phyloP scores from a whole-genome alignment of 108 stramenopile species.

The Mayamaea pseudoterrestris region DNA sequence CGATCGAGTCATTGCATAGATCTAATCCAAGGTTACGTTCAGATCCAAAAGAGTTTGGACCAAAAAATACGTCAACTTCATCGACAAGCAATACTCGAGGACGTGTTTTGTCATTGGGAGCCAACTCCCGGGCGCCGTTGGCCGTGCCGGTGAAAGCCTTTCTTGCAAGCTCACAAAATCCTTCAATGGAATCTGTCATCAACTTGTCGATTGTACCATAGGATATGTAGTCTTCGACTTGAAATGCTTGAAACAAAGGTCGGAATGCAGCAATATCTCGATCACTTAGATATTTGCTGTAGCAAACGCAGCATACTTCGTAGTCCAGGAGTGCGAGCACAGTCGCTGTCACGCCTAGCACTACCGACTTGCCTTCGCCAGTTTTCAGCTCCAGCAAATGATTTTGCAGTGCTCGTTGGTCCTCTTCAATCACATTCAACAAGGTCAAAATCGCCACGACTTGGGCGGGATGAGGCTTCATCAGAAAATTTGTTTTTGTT shows the following conservation, averaged over 20 bases:
- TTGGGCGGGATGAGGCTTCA: slow-evolving; percentile 9
- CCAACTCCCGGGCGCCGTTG: background rate
- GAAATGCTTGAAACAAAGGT: background rate
- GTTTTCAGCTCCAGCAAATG: slow-evolving; percentile 2
- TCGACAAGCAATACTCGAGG: slow-evolving; percentile 7
- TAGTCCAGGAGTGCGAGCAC: slow-evolving; percentile 2
- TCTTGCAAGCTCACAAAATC: background rate
- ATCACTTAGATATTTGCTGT: slow-evolving; percentile 5
- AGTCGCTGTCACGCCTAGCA: slow-evolving; percentile 4
- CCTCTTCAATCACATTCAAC: background rate
- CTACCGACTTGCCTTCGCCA: slow-evolving; percentile 8
- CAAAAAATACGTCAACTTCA: slow-evolving; percentile 7
- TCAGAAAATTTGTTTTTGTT: background rate
- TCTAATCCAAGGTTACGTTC: background rate
- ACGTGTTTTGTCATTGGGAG: background rate
- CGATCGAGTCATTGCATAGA: background rate
- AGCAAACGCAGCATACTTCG: slow-evolving; percentile 5
- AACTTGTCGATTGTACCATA: background rate
- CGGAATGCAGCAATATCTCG: background rate
- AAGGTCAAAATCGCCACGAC: slow-evolving; percentile 3
- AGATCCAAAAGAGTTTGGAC: slow-evolving; percentile 2
- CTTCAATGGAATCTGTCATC: background rate
- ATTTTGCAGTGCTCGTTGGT: background rate
- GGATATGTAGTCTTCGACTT: background rate
- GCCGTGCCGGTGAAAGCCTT: background rate